Evolutionary conservation across 768 basidiomycete species (phyloP).

Genomic region (Termitomyces sp.): DNA sequence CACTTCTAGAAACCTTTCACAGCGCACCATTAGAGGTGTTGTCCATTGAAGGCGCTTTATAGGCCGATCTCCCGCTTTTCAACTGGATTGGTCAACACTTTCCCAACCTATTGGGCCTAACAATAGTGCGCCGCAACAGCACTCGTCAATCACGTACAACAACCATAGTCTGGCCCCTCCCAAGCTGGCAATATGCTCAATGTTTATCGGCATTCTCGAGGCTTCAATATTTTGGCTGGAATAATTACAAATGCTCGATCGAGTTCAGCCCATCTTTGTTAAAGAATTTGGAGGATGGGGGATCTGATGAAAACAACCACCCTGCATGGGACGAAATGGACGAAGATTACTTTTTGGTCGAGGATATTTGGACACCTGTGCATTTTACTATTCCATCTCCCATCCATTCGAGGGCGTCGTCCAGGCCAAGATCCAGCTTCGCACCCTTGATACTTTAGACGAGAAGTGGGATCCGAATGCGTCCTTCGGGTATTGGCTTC

Average conservation of each 20-base stretch:
- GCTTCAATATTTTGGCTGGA: slow-evolving; percentile 4
- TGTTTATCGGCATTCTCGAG: not conserved
- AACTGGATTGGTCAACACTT: not conserved
- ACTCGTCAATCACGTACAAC: not conserved
- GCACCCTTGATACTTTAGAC: not conserved
- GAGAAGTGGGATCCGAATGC: not conserved
- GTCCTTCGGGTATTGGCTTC: not conserved
- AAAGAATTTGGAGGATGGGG: not conserved
- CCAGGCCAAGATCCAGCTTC: not conserved
- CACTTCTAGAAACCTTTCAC: not conserved
- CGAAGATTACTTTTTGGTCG: not conserved
- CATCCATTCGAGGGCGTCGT: not conserved
- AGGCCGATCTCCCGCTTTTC: not conserved
- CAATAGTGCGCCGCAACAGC: not conserved
- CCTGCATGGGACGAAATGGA: not conserved
- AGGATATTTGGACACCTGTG: not conserved
- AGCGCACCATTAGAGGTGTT: not conserved
- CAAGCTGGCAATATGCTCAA: slow-evolving; percentile 4
- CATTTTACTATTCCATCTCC: not conserved
- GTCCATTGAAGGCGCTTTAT: not conserved
- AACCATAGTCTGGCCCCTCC: not conserved
- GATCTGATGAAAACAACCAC: not conserved
- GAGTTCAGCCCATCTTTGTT: not conserved
- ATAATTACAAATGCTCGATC: not conserved
- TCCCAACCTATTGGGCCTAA: not conserved